Conservation (phyloP, 2,329 filamentous ascomycete species). For the Penicillium paneum region DNA sequence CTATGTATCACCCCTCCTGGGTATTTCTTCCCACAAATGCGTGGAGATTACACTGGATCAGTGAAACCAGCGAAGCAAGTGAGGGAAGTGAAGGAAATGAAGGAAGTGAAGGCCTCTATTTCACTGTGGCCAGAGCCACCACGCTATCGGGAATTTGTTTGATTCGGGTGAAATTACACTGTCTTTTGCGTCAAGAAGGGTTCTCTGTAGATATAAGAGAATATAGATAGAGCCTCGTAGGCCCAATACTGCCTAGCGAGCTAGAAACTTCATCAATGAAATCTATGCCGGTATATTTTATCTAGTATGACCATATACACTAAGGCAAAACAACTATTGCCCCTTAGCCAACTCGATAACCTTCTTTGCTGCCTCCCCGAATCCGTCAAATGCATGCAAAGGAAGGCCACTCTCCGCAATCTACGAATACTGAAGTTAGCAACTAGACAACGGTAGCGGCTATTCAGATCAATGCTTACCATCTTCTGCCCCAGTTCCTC, state of each 20-base stretch:
- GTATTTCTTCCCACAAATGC: background rate
- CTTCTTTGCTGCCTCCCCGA: constrained; percentile 68
- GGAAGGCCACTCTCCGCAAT: constrained; percentile 66
- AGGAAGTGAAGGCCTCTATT: background rate
- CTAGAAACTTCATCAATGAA: too few species aligned
- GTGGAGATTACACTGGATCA: background rate
- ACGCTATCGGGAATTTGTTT: background rate
- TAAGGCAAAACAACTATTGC: background rate
- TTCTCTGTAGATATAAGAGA: too few species aligned
- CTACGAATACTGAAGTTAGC: constrained; percentile 27
- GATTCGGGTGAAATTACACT: background rate
- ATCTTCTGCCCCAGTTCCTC: constrained; percentile 67
- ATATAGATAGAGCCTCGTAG: too few species aligned
- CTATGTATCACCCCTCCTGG: background rate
- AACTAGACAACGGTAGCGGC: background rate
- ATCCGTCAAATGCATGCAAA: constrained; percentile 69
- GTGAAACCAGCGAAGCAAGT: background rate
- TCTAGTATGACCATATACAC: background rate
- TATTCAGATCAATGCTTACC: constrained; percentile 34
- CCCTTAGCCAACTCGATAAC: constrained; percentile 46
- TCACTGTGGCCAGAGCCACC: background rate
- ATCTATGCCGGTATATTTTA: background rate
- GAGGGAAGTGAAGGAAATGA: too few species aligned
- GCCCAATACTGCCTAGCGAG: too few species aligned
- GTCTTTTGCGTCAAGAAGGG: too few species aligned